Evolutionary conservation across 805 yeast species (phyloP).

Genomic region (Suhomyces vadensis): DNA sequence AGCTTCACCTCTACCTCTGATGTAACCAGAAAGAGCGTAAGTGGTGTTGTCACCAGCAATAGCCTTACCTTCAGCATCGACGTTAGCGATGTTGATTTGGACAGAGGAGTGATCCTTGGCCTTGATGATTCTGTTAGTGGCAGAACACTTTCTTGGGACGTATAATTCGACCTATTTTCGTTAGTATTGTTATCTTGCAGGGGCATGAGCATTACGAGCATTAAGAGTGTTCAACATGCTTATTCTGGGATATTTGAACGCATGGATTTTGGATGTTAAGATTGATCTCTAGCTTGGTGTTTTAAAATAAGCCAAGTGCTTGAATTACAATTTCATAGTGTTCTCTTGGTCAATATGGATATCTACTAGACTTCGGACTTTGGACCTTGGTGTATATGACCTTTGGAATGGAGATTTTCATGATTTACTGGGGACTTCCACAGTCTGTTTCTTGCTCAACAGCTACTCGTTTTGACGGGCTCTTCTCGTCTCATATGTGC

Average conservation of each 20-base stretch:
- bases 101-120: conserved; percentile 99
- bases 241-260: too few species aligned
- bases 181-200: conserved; percentile 24
- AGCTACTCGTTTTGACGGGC: background rate
- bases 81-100: conserved; percentile 98
- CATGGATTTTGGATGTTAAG: too few species aligned
- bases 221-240: background rate
- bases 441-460: too few species aligned
- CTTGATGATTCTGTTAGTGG: conserved; percentile 99
- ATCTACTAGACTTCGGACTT: too few species aligned
- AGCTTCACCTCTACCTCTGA: conserved; percentile 99
- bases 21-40: conserved; percentile 95
- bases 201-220: background rate
- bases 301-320: too few species aligned
- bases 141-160: conserved; percentile 99
- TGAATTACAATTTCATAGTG: too few species aligned
- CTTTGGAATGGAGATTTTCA: too few species aligned
- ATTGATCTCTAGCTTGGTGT: too few species aligned
- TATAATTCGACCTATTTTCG: conserved; percentile 91
- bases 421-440: too few species aligned
- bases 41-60: conserved; percentile 88
- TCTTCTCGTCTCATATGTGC: background rate
- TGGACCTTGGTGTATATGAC: too few species aligned
- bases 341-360: too few species aligned
- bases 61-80: conserved; percentile 95